Evolutionary conservation across 2,329 filamentous ascomycete genomes (phyloP), one percentile per base, ranked within the genome.

Genomic region (Fusarium sp.): DNA sequence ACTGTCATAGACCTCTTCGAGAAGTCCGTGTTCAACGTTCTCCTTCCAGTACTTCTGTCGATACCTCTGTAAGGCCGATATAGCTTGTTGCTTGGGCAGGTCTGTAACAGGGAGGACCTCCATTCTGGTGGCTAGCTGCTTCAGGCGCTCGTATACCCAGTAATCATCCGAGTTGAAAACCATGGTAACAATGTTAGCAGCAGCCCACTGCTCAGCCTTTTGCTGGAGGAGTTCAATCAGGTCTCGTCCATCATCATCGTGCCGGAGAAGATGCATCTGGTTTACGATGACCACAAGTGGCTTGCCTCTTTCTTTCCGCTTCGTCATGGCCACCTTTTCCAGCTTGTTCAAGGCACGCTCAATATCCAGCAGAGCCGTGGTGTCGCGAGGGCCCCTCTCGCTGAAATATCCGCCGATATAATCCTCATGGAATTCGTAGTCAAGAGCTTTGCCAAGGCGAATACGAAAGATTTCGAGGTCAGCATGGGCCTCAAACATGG

Each of bases 141-240:
- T 98, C 55, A 99, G 83, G 16, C 94, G 88, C 79, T 99, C 96
- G 75, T 98, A 98, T 1, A 99, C 92, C 96, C 96, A 99, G 81
- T 97, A 99, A 78, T 98, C 96, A 80, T 99, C 96, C 56, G 90
- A 94, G 81, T 98, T 98, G 82, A 99, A 94, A 34, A 99, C 90
- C 85, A 93, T 88, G 2, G 96, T 98, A 30, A 97, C 93, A 11
- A 99, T 86, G 70, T 93, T 95, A 21, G 92, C 89, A 2, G 95
- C 96, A 2, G 96, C 95, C 96, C 96, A 99, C 79, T 96, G 92
- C 80, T 99, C 96, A 2, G 96, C 95, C 32, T 94, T 89, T 78
- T 99, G 96, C 77, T 99, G 96, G 30, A 99, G 89, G 51, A 99
- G 88, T 80, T 99, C 96, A 43, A 99, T 89, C 16, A 99, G 84